Base-by-base conservation (phyloP, 208 protist genomes). In the Tritrichomonas foetus region DNA sequence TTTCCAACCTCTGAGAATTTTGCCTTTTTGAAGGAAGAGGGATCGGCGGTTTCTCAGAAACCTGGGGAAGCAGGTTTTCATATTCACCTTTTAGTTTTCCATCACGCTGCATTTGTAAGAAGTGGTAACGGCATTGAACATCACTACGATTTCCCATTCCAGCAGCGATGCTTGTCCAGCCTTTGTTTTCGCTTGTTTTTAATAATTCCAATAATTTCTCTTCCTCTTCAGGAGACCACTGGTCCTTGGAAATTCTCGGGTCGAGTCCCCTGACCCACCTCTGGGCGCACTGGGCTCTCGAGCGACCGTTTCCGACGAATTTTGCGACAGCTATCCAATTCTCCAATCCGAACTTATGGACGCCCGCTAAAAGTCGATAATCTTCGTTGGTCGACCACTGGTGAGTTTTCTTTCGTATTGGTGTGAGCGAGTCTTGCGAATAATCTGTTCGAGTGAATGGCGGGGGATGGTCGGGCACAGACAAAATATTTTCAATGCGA, bases 81-180 rank as follows among this genome's bases (percentile, higher is more conserved):
- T 22, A 25, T 64, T 64, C 55, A 25, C 20, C 20, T 64, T 8
- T 22, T 53, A 82, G 20, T 50, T 82, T 82, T 53, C 74, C 74
- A 47, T 82, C 74, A 20, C 41, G n/a, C 50, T 82, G n/a, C 74
- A 82, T 82, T 44, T 82, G 74, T 20, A 82, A 36, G 30, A 47
- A 82, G 41, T 82, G 74, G 50, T 82, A 82, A n/a, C 74, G 47
- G 74, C 74, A 82, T 44, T 82, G 74, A 13, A 82, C 74, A 20
- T 82, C 74, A 53, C 74, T 82, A 50, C 74, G 47, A 44, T 82
- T 47, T 22, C 33, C 74, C 74, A 82, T 82, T 82, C n/a, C 33
- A 30, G n/a, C 11, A 22, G 74, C 74, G 50, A 82, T 82, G 30
- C 27, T 20, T 1, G 74, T 82, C 74, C 74, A 82, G 3, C 74